These are phyloP conservation scores for Zygosaccharomyces pseudobailii DNA, from an alignment of 1,139 yeast genomes.

Conservation along the genomic window DNA sequence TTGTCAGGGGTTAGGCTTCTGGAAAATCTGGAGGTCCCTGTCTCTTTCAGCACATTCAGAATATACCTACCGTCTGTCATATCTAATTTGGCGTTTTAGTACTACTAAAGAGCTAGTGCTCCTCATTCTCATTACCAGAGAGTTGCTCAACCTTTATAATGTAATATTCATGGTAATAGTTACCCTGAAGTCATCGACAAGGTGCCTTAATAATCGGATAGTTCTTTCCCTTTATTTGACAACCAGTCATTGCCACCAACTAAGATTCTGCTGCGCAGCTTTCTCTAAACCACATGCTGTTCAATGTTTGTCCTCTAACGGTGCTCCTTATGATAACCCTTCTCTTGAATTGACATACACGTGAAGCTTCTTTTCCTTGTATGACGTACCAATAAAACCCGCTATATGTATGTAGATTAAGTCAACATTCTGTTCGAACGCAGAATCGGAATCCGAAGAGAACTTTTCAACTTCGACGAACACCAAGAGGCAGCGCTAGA, in stretches of 20 bases:
- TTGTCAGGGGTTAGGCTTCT: conserved; percentile 53
- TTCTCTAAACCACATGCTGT: background rate
- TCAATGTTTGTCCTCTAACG: background rate
- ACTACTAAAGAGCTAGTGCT: background rate
- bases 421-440: background rate
- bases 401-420: background rate
- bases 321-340: background rate
- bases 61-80: conserved; percentile 21
- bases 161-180: background rate
- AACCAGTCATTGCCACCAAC: background rate
- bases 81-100: background rate
- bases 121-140: background rate
- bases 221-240: background rate
- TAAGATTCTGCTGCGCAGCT: background rate
- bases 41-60: conserved; percentile 17
- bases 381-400: conserved; percentile 5
- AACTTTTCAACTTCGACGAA: background rate
- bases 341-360: background rate
- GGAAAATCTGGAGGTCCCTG: conserved; percentile 30
- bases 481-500: background rate
- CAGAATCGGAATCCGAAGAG: background rate
- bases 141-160: background rate
- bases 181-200: conserved; percentile 2
- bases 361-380: background rate
- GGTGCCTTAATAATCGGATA: background rate